phyloP scores from a whole-genome alignment of 345 rosid species.

The Salix exigua region DNA sequence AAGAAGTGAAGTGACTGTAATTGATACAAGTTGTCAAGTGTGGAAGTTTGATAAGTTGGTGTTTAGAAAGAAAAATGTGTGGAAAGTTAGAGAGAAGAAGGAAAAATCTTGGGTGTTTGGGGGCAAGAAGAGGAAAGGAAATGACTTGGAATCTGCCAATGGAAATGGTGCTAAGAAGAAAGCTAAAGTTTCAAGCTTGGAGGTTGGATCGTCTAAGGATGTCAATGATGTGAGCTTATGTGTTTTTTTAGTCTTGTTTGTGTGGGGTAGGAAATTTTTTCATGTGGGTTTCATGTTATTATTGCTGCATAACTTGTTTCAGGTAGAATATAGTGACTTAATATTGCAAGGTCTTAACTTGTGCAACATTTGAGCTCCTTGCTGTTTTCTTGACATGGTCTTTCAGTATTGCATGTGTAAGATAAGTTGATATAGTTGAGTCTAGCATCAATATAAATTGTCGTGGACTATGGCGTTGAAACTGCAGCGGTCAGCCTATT shows the following conservation, averaged over 20 bases:
- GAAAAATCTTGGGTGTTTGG: conserved; percentile 49
- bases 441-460: neutral
- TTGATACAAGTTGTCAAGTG: conserved; percentile 68
- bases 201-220: conserved; percentile 12
- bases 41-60: conserved; percentile 92
- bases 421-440: neutral
- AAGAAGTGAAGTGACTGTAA: conserved; percentile 89
- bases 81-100: conserved; percentile 86
- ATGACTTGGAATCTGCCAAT: conserved; percentile 28
- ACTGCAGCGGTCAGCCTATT: neutral
- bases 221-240: conserved; percentile 27
- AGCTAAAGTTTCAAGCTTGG: conserved; percentile 33
- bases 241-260: neutral
- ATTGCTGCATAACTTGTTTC: conserved; percentile 1
- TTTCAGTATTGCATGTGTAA: conserved; percentile 11
- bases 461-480: neutral
- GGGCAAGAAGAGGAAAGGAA: conserved; percentile 63
- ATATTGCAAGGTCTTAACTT: neutral
- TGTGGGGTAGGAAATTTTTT: neutral
- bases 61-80: conserved; percentile 63
- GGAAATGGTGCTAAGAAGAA: conserved; percentile 45
- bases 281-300: neutral
- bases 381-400: neutral
- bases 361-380: neutral
- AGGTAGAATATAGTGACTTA: neutral